Percentiles rank a stretch among this genome's conserved stretches.
Evolutionary conservation across 345 rosid species (phyloP).

Genomic region (Barbarea vulgaris): DNA sequence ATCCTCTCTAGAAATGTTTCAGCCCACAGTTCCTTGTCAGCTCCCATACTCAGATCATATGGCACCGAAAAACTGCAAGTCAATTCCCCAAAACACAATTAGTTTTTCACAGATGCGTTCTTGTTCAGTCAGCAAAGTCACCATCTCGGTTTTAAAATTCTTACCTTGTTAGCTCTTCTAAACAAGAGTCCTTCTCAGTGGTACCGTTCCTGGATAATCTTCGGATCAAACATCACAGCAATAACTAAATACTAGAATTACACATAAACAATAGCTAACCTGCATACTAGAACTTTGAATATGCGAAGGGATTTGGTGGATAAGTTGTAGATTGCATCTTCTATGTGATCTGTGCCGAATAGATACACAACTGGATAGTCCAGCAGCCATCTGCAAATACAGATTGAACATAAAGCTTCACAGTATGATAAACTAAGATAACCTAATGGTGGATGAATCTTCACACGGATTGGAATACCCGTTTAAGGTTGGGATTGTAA

Average conservation of each 20-base stretch:
- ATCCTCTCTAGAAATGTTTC: conserved; percentile 55
- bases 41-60: conserved; percentile 84
- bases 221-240: conserved; percentile 26
- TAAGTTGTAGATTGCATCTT: conserved; percentile 78
- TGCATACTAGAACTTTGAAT: conserved; percentile 61
- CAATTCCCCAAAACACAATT: background rate
- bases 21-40: conserved; percentile 78
- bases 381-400: conserved; percentile 77
- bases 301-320: conserved; percentile 82
- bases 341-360: conserved; percentile 78
- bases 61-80: conserved; percentile 82
- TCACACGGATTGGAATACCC: conserved; percentile 53
- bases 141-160: background rate
- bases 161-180: conserved; percentile 86
- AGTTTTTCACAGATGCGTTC: background rate
- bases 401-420: conserved; percentile 30
- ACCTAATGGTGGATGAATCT: conserved; percentile 2
- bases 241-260: background rate
- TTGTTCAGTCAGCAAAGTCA: conserved; percentile 1
- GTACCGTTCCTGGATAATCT: conserved; percentile 49
- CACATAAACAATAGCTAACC: conserved; percentile 46
- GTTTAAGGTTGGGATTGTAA: conserved; percentile 84
- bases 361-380: conserved; percentile 90
- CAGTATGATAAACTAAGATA: background rate
- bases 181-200: conserved; percentile 38